Percentiles rank a stretch among this genome's conserved stretches.
Conservation (phyloP, 1,139 yeast genomes). For the Kurtzmaniella quercitrusa region DNA sequence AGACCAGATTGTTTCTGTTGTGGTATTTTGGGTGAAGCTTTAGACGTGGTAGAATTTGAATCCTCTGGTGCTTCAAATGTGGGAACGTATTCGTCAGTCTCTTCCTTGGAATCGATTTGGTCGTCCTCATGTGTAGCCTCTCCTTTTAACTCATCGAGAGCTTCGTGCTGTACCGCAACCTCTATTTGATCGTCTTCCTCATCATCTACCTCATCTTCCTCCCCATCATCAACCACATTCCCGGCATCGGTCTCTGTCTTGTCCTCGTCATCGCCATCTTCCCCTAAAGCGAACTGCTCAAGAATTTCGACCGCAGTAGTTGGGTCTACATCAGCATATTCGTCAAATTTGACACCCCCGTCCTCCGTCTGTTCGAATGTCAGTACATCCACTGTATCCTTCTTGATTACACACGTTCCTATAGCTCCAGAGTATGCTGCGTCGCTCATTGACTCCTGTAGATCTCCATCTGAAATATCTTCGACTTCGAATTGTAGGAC, state of each 20-base stretch:
- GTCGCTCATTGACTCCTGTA: constrained; percentile 59
- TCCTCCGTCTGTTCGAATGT: constrained; percentile 64
- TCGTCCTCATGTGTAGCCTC: no score
- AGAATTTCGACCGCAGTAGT: constrained; percentile 58
- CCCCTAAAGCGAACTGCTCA: constrained; percentile 24
- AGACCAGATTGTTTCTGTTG: neutral
- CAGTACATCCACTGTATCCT: constrained; percentile 61
- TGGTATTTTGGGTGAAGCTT: neutral
- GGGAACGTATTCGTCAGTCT: neutral
- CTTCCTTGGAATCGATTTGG: neutral
- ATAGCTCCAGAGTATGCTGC: constrained; percentile 79
- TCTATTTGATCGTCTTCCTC: neutral
- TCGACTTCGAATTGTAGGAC: constrained; percentile 31
- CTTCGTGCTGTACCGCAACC: no score
- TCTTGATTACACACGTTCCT: constrained; percentile 67
- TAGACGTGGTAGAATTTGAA: neutral
- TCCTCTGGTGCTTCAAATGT: neutral
- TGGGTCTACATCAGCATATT: constrained; percentile 64
- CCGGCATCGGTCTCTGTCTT: neutral
- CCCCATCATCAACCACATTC: neutral
- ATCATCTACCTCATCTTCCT: neutral
- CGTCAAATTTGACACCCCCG: constrained; percentile 79
- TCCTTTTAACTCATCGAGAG: no score
- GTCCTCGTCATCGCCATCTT: constrained; percentile 13
- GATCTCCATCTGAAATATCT: constrained; percentile 43